Evolutionary conservation across 2,329 filamentous ascomycete genomes (phyloP).

Genomic region (Fusarium oligoseptatum): DNA sequence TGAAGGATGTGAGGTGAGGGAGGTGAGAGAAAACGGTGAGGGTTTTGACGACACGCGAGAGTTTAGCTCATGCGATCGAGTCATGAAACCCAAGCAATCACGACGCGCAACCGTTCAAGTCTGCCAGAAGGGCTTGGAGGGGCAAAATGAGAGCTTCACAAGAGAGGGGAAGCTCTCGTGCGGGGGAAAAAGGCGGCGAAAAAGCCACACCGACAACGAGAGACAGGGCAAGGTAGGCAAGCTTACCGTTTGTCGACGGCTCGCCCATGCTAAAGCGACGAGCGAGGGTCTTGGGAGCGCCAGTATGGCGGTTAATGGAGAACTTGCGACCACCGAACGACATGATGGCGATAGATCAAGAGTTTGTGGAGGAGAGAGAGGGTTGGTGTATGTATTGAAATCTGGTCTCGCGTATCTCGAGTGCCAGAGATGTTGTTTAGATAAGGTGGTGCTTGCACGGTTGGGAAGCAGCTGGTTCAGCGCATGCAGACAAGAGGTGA

Average conservation of each 20-base stretch:
- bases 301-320: constrained; percentile 76
- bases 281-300: constrained; percentile 65
- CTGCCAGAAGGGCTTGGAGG: not conserved
- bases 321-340: constrained; percentile 71
- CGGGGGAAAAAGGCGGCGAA: constrained; percentile 1
- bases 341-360: constrained; percentile 52
- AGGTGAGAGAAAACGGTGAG: constrained; percentile 38
- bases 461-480: constrained; percentile 22
- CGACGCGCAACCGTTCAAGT: not conserved
- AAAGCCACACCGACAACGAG: constrained; percentile 4
- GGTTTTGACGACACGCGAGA: constrained; percentile 11
- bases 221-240: constrained; percentile 21
- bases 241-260: constrained; percentile 68
- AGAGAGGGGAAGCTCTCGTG: not conserved
- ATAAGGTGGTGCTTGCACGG: constrained; percentile 13
- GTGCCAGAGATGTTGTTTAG: constrained; percentile 18
- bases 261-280: constrained; percentile 72
- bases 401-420: constrained; percentile 29
- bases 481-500: constrained; percentile 22
- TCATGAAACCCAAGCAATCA: not conserved
- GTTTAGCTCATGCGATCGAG: not conserved
- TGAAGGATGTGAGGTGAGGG: constrained; percentile 21
- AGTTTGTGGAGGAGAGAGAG: not conserved
- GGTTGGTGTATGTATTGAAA: constrained; percentile 11
- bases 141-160: not conserved